These are phyloP conservation scores for Rubus idaeus DNA, from an alignment of 306 rosid genomes.

Conservation along the genomic window DNA sequence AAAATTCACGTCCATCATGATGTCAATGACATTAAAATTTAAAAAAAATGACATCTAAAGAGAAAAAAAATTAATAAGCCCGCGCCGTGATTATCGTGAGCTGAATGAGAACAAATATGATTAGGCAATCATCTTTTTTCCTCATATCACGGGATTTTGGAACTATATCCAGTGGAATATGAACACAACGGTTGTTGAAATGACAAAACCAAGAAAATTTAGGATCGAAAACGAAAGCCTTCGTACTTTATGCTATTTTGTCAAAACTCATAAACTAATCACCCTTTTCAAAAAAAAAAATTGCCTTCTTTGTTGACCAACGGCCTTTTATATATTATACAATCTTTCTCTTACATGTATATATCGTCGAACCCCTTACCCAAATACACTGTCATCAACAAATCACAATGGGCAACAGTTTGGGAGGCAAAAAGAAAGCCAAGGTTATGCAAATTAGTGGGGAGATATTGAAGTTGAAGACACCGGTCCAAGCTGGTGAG, in stretches of 20 bases:
- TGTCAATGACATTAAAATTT: not conserved
- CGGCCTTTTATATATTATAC: conserved; percentile 1
- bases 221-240: conserved; percentile 32
- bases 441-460: conserved; percentile 88
- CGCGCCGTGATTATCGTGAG: conserved; percentile 56
- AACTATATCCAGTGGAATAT: conserved; percentile 12
- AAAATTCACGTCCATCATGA: conserved; percentile 14
- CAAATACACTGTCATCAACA: not conserved
- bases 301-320: conserved; percentile 75
- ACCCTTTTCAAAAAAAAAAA: conserved; percentile 35
- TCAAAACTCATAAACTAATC: conserved; percentile 16
- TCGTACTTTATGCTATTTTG: conserved; percentile 33
- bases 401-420: conserved; percentile 68
- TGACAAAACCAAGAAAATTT: not conserved
- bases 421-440: conserved; percentile 63
- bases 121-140: conserved; percentile 25
- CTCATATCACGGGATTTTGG: conserved; percentile 27
- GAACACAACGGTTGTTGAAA: conserved; percentile 30
- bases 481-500: conserved; percentile 56
- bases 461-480: conserved; percentile 63
- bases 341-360: conserved; percentile 39
- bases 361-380: not conserved
- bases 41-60: not conserved
- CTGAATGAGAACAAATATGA: conserved; percentile 22
- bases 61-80: conserved; percentile 5